phyloP scores from a whole-genome alignment of 164 flowering plant genomes.

The Protea cynaroides region DNA sequence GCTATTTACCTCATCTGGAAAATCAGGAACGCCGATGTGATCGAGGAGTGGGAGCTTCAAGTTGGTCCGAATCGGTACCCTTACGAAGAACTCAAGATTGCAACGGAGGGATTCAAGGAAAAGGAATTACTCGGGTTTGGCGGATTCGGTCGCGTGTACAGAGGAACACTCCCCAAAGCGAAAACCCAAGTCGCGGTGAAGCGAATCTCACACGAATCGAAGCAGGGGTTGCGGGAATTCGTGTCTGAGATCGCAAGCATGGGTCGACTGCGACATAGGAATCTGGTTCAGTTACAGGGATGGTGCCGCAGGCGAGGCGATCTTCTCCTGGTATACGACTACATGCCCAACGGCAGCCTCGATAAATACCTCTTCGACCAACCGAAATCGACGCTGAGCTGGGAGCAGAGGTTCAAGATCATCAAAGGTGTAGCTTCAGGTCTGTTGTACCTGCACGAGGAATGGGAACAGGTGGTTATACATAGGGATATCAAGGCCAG shows the following conservation, averaged over 20 bases:
- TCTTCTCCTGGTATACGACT: slow-evolving; percentile 59
- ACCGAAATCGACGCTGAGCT: slow-evolving; percentile 27
- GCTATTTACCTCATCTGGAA: slow-evolving; percentile 24
- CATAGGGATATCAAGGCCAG: slow-evolving; percentile 68
- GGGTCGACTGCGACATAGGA: slow-evolving; percentile 61
- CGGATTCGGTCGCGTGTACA: slow-evolving; percentile 59
- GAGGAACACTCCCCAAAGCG: slow-evolving; percentile 36
- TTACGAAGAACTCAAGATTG: slow-evolving; percentile 44
- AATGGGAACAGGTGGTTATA: slow-evolving; percentile 57
- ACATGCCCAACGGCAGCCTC: slow-evolving; percentile 62
- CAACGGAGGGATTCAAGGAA: slow-evolving; percentile 44
- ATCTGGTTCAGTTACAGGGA: slow-evolving; percentile 49
- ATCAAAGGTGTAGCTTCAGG: slow-evolving; percentile 56
- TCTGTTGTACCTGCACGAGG: slow-evolving; percentile 58
- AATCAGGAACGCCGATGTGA: slow-evolving; percentile 35
- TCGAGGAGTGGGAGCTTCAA: slow-evolving; percentile 57
- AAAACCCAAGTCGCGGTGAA: slow-evolving; percentile 51
- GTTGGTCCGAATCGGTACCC: slow-evolving; percentile 49
- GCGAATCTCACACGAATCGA: slow-evolving; percentile 50
- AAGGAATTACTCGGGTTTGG: slow-evolving; percentile 49
- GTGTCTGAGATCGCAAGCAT: slow-evolving; percentile 50
- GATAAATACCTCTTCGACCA: slow-evolving; percentile 43
- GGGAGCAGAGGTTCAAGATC: slow-evolving; percentile 50
- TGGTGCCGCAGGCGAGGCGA: slow-evolving; percentile 50
- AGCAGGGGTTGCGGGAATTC: slow-evolving; percentile 56